A percentile compares a stretch with the other conserved stretches of the same genome.
Evolutionary conservation across 2,329 filamentous ascomycete genomes (phyloP).

Genomic region (Penicillium thymicola): DNA sequence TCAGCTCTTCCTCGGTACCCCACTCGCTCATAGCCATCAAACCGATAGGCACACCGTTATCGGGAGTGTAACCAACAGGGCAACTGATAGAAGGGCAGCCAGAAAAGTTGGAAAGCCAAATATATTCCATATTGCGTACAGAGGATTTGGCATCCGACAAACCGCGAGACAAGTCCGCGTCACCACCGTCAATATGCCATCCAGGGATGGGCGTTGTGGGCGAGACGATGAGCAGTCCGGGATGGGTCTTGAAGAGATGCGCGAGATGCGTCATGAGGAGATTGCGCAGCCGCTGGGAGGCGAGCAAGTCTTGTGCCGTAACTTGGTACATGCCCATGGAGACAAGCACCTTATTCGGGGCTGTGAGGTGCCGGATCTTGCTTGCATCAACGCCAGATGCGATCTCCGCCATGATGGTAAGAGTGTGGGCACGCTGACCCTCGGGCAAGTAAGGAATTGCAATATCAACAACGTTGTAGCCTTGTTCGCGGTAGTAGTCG

Average conservation of each 20-base stretch:
- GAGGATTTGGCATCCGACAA: constrained; percentile 69
- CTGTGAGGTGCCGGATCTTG: constrained; percentile 57
- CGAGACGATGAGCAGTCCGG: constrained; percentile 73
- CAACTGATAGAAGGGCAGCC: constrained; percentile 73
- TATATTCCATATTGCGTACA: constrained; percentile 78
- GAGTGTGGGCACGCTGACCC: constrained; percentile 71
- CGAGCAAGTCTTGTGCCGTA: constrained; percentile 65
- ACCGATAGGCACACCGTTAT: constrained; percentile 46
- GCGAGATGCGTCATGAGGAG: constrained; percentile 77
- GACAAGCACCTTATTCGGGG: constrained; percentile 68
- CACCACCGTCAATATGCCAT: constrained; percentile 64
- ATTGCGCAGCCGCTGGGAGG: constrained; percentile 69
- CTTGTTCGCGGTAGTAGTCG: constrained; percentile 47
- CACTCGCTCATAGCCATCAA: constrained; percentile 56
- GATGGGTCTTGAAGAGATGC: constrained; percentile 65
- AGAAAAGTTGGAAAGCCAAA: constrained; percentile 78
- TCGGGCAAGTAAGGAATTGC: constrained; percentile 60
- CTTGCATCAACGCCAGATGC: constrained; percentile 49
- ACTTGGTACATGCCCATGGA: constrained; percentile 60
- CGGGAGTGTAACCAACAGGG: constrained; percentile 68
- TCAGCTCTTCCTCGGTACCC: constrained; percentile 52
- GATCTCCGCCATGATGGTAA: constrained; percentile 73
- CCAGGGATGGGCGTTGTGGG: constrained; percentile 74
- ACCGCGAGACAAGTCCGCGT: constrained; percentile 60
- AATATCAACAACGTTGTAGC: constrained; percentile 47